Percentiles rank a stretch among this genome's conserved stretches.
phyloP scores from a whole-genome alignment of 208 protist genomes.

The Leishmania gerbilli region DNA sequence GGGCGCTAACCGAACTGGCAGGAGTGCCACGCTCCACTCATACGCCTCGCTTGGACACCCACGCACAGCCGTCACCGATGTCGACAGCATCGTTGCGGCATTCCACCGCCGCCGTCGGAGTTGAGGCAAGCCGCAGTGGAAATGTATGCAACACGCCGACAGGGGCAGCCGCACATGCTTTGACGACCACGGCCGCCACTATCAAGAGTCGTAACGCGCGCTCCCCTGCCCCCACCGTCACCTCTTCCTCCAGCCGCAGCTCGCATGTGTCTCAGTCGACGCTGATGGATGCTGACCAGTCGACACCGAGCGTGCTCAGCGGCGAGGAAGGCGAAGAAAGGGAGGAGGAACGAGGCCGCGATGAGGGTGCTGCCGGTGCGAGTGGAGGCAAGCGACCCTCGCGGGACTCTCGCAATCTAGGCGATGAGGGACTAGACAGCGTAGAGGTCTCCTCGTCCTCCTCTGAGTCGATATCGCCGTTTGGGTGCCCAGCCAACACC shows the following conservation, averaged over 20 bases:
- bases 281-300: constrained; percentile 39
- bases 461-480: neutral
- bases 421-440: constrained; percentile 18
- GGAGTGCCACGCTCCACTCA: constrained; percentile 3
- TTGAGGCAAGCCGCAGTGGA: neutral
- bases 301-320: constrained; percentile 61
- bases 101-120: neutral
- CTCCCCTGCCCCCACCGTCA: neutral
- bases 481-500: neutral
- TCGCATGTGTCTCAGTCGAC: neutral
- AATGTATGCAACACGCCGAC: neutral
- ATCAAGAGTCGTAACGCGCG: neutral
- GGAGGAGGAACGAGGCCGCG: neutral
- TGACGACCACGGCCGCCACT: neutral
- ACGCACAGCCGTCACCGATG: neutral
- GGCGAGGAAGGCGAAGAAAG: constrained; percentile 43
- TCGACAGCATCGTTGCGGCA: neutral
- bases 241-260: constrained; percentile 11
- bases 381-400: neutral
- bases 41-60: neutral
- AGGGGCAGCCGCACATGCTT: neutral
- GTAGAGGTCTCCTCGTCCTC: neutral
- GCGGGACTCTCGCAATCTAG: constrained; percentile 21
- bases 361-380: neutral
- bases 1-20: neutral